Conservation (phyloP, 1,139 yeast species). For the Wickerhamomyces sp. region DNA sequence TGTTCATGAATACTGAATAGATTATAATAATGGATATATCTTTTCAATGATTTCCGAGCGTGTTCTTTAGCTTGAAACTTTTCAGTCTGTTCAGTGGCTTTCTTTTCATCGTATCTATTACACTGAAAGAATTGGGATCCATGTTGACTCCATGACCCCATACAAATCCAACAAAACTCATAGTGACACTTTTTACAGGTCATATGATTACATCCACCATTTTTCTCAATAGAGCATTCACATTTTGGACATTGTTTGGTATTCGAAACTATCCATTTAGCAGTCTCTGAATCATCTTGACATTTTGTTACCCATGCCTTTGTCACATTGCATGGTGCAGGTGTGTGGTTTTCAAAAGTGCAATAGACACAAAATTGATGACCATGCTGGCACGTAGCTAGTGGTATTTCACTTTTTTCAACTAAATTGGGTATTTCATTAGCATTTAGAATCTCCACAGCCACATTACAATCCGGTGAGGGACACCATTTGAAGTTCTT, state of each 20-base stretch:
- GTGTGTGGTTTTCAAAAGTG: conserved; percentile 72
- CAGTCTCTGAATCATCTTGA: conserved; percentile 83
- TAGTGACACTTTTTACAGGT: conserved; percentile 70
- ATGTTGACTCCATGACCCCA: conserved; percentile 74
- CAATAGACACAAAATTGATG: conserved; percentile 83
- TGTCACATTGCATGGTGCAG: conserved; percentile 73
- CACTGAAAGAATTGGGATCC: conserved; percentile 65
- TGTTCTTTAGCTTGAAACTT: conserved; percentile 33
- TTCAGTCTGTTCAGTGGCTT: conserved; percentile 31
- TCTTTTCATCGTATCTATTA: conserved; percentile 44
- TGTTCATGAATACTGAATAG: conserved; percentile 74
- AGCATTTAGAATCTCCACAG: conserved; percentile 46
- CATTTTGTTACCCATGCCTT: conserved; percentile 76
- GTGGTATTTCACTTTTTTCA: conserved; percentile 45
- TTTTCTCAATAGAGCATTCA: conserved; percentile 58
- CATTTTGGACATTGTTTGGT: conserved; percentile 77
- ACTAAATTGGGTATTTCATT: conserved; percentile 27
- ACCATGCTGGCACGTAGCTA: conserved; percentile 61
- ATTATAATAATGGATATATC: conserved; percentile 76
- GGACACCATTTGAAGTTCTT: conserved; percentile 73
- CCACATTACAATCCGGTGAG: conserved; percentile 70
- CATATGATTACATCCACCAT: conserved; percentile 98
- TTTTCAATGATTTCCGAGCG: conserved; percentile 43
- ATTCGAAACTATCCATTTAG: conserved; percentile 84
- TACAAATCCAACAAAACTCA: conserved; percentile 94